These are phyloP conservation scores for Xylaria longipes DNA, from an alignment of 495 filamentous ascomycete species.

Conservation along the genomic window DNA sequence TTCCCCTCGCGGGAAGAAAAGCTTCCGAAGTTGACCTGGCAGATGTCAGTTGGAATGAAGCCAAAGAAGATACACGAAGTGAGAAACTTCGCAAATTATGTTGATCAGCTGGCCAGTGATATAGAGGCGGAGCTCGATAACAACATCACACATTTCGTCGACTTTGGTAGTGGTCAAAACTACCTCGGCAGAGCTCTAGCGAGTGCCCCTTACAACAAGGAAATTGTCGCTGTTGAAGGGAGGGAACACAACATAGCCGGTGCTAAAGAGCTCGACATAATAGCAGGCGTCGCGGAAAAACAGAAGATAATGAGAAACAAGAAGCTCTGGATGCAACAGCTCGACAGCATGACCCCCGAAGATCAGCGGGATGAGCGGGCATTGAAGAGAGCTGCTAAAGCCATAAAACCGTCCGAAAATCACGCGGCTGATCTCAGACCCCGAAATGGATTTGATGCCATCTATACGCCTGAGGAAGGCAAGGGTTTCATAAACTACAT, in stretches of 20 bases:
- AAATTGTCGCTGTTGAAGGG: slow-evolving; percentile 91
- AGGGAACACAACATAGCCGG: slow-evolving; percentile 83
- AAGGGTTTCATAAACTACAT: slow-evolving; percentile 75
- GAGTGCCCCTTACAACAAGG: slow-evolving; percentile 79
- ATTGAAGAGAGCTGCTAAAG: slow-evolving; percentile 46
- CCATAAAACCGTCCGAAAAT: slow-evolving; percentile 41
- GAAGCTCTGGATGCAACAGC: slow-evolving; percentile 66
- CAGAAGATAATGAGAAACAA: slow-evolving; percentile 76
- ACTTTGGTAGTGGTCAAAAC: slow-evolving; percentile 96
- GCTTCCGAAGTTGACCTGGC: slow-evolving; percentile 63
- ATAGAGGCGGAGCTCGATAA: slow-evolving; percentile 46
- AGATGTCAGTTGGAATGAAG: slow-evolving; percentile 90
- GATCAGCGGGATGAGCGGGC: slow-evolving; percentile 48
- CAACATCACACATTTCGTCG: slow-evolving; percentile 85
- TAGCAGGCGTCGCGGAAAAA: slow-evolving; percentile 71
- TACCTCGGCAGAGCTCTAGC: slow-evolving; percentile 91
- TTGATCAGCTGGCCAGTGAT: slow-evolving; percentile 60
- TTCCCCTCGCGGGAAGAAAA: slow-evolving; percentile 53
- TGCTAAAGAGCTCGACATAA: slow-evolving; percentile 80
- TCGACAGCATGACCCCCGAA: slow-evolving; percentile 47
- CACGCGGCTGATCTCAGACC: slow-evolving; percentile 55
- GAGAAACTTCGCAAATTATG: slow-evolving; percentile 62
- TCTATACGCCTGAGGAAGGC: slow-evolving; percentile 57
- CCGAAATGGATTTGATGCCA: slow-evolving; percentile 50
- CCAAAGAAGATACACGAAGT: slow-evolving; percentile 96